A percentile compares a stretch with the other conserved stretches of the same genome.
These are phyloP conservation scores for Lanmaoa pseudosensibilis DNA, from an alignment of 768 basidiomycete genomes.

Conservation along the genomic window DNA sequence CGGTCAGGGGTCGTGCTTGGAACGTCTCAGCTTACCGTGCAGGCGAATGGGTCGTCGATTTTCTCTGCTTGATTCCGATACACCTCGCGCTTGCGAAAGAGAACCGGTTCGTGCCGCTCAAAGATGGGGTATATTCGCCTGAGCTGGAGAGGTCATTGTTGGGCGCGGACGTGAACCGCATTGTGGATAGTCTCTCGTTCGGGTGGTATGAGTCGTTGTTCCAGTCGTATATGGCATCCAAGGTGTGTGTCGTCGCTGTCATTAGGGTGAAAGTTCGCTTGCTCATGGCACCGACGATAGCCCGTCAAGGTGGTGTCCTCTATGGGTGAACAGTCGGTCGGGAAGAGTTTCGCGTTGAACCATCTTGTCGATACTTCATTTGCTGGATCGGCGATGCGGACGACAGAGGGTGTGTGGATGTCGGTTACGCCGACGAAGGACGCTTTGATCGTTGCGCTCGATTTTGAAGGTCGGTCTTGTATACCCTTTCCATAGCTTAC, in stretches of 20 bases:
- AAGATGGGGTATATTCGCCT: constrained; percentile 53
- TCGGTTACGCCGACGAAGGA: constrained; percentile 62
- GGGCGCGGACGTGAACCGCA: constrained; percentile 57
- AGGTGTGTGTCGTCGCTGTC: constrained; percentile 32
- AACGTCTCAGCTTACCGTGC: constrained; percentile 41
- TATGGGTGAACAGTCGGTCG: constrained; percentile 70
- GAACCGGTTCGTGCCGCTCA: constrained; percentile 61
- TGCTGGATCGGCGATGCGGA: constrained; percentile 65
- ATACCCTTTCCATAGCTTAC: neutral
- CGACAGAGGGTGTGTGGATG: constrained; percentile 69
- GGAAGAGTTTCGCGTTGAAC: constrained; percentile 58
- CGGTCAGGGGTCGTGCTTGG: constrained; percentile 16
- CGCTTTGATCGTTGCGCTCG: constrained; percentile 54
- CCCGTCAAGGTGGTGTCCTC: constrained; percentile 66
- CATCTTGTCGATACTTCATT: constrained; percentile 66
- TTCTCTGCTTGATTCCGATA: constrained; percentile 63
- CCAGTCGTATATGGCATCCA: constrained; percentile 59
- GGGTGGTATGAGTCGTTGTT: constrained; percentile 69
- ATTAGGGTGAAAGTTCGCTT: accelerated
- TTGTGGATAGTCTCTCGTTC: constrained; percentile 55
- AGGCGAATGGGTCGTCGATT: constrained; percentile 63
- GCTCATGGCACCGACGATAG: constrained; percentile 27
- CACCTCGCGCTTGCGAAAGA: constrained; percentile 60
- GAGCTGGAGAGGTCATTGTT: constrained; percentile 52
- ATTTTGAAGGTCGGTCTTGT: constrained; percentile 53